Base-by-base conservation (phyloP, 2,329 filamentous ascomycete species). In the Fusarium xylarioides region DNA sequence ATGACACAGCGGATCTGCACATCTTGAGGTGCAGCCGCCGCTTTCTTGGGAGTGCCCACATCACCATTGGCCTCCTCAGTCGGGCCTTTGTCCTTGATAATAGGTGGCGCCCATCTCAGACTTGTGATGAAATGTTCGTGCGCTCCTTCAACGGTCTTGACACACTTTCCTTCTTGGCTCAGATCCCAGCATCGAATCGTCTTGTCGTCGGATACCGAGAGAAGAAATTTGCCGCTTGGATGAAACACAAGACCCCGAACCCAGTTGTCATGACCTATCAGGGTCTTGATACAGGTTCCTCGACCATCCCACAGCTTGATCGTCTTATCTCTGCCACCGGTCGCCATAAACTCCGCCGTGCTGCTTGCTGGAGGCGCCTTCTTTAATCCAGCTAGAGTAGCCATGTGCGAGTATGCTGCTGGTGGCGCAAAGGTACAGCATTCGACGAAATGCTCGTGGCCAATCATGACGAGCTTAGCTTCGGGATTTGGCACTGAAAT, bases 201-300 rank as follows among this genome's bases (percentile, higher is more conserved):
- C 84, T 96, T 97, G 84, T 98, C 95, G 80, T 98, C 95, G 21
- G 92, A 89, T 26, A 93, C 93, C 11, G 92, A 95, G 11, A 98
- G 84, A 3, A 98, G 87, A 78, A 96, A 98, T 82, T 95, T 97
- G 47, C 95, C 95, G 14, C 94, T 93, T 0, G 95, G 95, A 78
- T 98, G 95, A 81, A 97, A 98, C 15, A 94, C 91, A 11, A 98
- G 83, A 2, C 89, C 92, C 37, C 94, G 91, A 14, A 98, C 90
- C 95, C 95, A 98, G 80, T 98, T 98, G 81, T 98, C 95, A 80
- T 98, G 95, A 4, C 95, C 95, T 2, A 91, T 84, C 4, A 98
- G 86, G 0, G 93, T 96, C 81, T 94, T 95, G 79, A 98, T 91
- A 72, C 94, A 90, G 16, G 92, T 94, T 37, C 95, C 95, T 60